phyloP scores from a whole-genome alignment of 148 eudicot species.

The Vaccinium vitisidaea region DNA sequence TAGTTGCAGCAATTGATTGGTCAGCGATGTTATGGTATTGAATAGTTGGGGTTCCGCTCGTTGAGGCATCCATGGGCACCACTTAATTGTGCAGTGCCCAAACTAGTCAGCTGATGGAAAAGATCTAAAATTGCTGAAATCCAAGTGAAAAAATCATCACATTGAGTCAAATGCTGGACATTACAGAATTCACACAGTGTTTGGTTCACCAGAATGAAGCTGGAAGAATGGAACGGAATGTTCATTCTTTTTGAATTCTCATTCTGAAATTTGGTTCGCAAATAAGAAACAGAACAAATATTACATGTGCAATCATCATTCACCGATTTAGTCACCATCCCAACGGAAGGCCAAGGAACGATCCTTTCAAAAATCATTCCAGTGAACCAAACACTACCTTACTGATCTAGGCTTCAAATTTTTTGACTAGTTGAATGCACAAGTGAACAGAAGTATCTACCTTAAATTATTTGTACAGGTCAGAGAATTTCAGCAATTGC shows the following conservation, averaged over 20 bases:
- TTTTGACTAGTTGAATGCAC: neutral
- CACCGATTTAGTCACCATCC: neutral
- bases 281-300: neutral
- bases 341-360: neutral
- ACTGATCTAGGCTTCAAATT: neutral
- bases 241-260: neutral
- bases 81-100: conserved; percentile 67
- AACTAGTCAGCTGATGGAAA: conserved; percentile 21
- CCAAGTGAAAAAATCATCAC: conserved; percentile 17
- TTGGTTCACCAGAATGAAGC: neutral
- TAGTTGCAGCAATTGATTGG: conserved; percentile 49
- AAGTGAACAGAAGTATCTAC: conserved; percentile 28
- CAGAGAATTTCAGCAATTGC: conserved; percentile 28
- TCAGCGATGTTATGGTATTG: conserved; percentile 70
- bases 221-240: neutral
- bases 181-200: neutral
- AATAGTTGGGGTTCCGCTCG: conserved; percentile 66
- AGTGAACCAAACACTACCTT: neutral
- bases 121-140: conserved; percentile 19
- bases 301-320: neutral
- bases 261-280: neutral
- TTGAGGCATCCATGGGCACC: conserved; percentile 90
- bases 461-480: conserved; percentile 33
- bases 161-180: neutral
- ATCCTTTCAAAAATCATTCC: neutral